These are phyloP conservation scores for Ormosia semicastrata DNA, from an alignment of 306 rosid genomes.

Conservation along the genomic window DNA sequence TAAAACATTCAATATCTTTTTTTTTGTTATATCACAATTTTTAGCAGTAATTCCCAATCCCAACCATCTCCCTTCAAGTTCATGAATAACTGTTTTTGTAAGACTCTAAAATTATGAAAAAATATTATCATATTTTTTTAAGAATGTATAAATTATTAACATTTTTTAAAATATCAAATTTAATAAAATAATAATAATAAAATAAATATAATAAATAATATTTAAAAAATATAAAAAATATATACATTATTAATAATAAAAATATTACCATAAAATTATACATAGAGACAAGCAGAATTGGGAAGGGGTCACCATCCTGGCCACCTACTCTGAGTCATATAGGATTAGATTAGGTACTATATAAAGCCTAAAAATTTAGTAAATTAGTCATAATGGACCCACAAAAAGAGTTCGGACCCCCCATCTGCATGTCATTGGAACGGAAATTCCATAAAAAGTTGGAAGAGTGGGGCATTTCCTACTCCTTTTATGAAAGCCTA, in stretches of 20 bases:
- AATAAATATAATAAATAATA: too few species aligned
- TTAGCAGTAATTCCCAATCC: not conserved
- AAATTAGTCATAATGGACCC: slow-evolving; percentile 13
- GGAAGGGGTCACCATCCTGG: not conserved
- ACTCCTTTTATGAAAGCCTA: slow-evolving; percentile 19
- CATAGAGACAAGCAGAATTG: not conserved
- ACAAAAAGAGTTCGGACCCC: not conserved
- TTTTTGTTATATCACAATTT: not conserved
- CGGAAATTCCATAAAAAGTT: slow-evolving; percentile 21
- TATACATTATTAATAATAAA: too few species aligned
- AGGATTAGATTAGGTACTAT: not conserved
- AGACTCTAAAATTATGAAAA: not conserved
- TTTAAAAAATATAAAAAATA: too few species aligned
- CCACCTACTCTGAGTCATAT: not conserved
- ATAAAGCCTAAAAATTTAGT: not conserved
- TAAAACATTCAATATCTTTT: too few species aligned
- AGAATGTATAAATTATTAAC: too few species aligned
- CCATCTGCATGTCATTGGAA: slow-evolving; percentile 13
- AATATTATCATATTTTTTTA: too few species aligned
- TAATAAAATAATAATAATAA: too few species aligned
- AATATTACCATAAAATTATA: not conserved
- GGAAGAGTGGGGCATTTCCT: slow-evolving; percentile 10
- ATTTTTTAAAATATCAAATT: too few species aligned
- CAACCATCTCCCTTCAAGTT: not conserved
- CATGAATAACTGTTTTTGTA: not conserved